A percentile compares a stretch with the other conserved stretches of the same genome.
Conservation (phyloP, 208 protist genomes). For the Crithidia brevicula region DNA sequence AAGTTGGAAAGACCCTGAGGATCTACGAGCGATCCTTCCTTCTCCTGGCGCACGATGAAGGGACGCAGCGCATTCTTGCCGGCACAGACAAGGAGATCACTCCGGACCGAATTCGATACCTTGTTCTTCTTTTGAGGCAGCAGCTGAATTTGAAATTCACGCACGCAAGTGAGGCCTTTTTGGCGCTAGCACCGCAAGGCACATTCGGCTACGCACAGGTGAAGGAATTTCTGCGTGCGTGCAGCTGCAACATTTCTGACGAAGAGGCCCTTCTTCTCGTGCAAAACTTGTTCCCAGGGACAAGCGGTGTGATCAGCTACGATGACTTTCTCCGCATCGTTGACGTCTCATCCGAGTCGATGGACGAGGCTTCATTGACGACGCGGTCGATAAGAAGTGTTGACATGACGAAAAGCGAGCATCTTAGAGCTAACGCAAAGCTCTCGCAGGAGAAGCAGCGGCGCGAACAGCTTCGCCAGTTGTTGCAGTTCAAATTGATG, state of each 20-base stretch:
- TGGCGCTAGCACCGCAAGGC: conserved; percentile 71
- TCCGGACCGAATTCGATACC: conserved; percentile 64
- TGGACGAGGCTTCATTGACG: conserved; percentile 74
- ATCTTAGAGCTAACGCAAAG: conserved; percentile 44
- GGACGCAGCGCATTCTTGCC: conserved; percentile 70
- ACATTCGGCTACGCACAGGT: conserved; percentile 81
- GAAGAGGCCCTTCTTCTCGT: conserved; percentile 83
- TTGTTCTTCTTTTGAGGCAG: conserved; percentile 81
- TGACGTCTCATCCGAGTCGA: conserved; percentile 62
- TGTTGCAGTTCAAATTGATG: conserved; percentile 83
- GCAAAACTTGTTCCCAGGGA: conserved; percentile 73
- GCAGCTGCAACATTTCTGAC: conserved; percentile 83
- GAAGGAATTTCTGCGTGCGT: conserved; percentile 81
- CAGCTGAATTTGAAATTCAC: conserved; percentile 84
- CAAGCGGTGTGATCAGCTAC: conserved; percentile 74
- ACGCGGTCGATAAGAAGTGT: conserved; percentile 67
- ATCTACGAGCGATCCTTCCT: conserved; percentile 82
- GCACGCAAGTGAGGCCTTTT: conserved; percentile 74
- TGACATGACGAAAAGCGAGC: conserved; percentile 59
- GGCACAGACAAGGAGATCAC: conserved; percentile 63
- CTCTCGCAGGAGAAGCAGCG: conserved; percentile 45
- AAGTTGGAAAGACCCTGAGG: conserved; percentile 72
- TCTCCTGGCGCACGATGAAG: conserved; percentile 71
- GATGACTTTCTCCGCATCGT: conserved; percentile 78
- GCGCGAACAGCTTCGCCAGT: conserved; percentile 51